Evolutionary conservation across 2,329 filamentous ascomycete species (phyloP).

Genomic region (Pestalotiopsis sp.): DNA sequence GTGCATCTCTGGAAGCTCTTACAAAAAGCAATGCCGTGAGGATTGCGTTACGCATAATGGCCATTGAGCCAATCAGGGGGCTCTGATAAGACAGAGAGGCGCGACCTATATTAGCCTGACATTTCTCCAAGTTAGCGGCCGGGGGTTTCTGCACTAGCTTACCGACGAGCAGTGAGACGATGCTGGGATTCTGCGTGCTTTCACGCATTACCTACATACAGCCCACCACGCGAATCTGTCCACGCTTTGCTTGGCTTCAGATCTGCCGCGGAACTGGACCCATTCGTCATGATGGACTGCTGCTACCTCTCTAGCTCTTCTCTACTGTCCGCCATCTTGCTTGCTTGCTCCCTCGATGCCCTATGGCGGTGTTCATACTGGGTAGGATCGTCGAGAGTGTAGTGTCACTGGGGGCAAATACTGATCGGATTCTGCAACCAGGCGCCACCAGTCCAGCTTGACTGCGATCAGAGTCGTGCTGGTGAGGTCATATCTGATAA

Average conservation of each 20-base stretch:
- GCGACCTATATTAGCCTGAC: not conserved
- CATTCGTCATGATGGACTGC: not conserved
- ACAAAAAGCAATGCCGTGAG: slow-evolving; percentile 12
- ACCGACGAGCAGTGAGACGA: not conserved
- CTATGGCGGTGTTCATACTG: too few relatives aligned
- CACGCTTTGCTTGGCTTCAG: not conserved
- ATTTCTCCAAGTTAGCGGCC: not conserved
- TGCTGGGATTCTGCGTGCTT: not conserved
- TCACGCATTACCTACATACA: not conserved
- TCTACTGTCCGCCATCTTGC: not conserved
- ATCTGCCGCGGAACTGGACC: not conserved
- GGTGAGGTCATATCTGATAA: not conserved
- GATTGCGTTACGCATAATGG: slow-evolving; percentile 7
- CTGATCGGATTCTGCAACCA: too few relatives aligned
- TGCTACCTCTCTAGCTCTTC: not conserved
- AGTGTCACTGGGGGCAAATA: too few relatives aligned
- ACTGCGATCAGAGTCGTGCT: not conserved
- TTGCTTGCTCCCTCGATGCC: not conserved
- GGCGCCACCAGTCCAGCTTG: not conserved
- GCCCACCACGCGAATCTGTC: not conserved
- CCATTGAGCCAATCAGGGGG: not conserved
- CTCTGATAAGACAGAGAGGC: slow-evolving; percentile 5
- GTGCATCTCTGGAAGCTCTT: slow-evolving; percentile 8
- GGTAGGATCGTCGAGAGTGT: too few relatives aligned
- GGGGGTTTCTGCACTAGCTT: not conserved